Evolutionary conservation across 2,329 filamentous ascomycete species (phyloP), one percentile per base, ranked within the genome.

Genomic region (Arthroderma sp.): DNA sequence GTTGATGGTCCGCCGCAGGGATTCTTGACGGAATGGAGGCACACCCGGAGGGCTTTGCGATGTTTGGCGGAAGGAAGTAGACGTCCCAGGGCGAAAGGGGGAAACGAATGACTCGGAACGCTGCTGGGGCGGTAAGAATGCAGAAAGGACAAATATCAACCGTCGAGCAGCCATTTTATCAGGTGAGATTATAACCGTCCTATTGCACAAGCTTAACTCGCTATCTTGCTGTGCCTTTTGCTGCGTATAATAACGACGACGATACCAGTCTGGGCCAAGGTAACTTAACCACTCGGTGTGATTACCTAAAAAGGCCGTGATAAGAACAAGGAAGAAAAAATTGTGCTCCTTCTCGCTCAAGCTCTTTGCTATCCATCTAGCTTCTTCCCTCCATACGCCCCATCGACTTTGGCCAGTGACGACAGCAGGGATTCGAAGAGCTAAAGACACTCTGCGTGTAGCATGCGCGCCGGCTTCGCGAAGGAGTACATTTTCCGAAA

Each of bases 341-440:
- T 74, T 75, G 49, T 76, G 70, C 47, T 77, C 73, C 55, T 71
- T 71, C 42, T 69, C 66, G 30, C 72, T 73, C 36, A 74, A 67
- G 51, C 67, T 70, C 38, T 69, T 67, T n/a, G 70, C 69, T 36
- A 78, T 70, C 59, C 71, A 75, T 50, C 74, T 66, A 36, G 74
- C 73, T 58, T 78, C 75, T 51, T 78, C 74, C 45, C 74, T 68
- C 75, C 75, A 78, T 7, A 77, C 68, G 7, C 73, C 74, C 71
- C 74, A 78, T 47, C 72, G 68, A 42, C 71, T 73, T 52, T 78
- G 74, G 3, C 75, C 75, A 2, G 74, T 75, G 45, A 72, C 61
- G 6, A 77, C 75, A 40, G 70, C 68, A 10, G 73, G 74, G 30
- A 74, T 74, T 49, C 72, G 69, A 52, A 78, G 66, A 41, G 73